Evolutionary conservation across 371 early-diverging fungal genomes (phyloP), one percentile per base, ranked within the genome.

Genomic region (Mortierella sp.): DNA sequence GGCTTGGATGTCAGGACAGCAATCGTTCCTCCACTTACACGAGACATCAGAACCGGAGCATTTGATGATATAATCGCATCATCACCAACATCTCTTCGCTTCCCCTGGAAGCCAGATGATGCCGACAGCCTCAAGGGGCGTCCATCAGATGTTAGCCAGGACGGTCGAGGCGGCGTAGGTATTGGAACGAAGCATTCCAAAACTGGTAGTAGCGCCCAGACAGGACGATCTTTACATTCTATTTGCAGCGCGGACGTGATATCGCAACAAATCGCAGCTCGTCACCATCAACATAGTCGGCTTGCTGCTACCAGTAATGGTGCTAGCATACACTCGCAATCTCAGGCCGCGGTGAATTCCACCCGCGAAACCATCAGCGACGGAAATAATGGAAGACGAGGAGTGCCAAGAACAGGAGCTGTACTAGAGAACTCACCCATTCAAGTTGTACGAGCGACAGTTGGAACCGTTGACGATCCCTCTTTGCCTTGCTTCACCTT

Each of bases 361-460:
- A 63, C 10, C 53, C 58, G 64, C 50, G 74, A 74, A 4, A 68
- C 45, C 22, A 48, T 43, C 16, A 43, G 61, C n/a, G 32, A 36
- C 45, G 62, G 57, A 10, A 24, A 59, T 24, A 24, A 33, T 40
- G 33, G 65, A 32, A 40, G 24, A 3, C 63, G 21, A 43, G 66
- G 65, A 45, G n/a, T 19, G 1, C 19, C 24, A 19, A 48, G 58
- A 21, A 28, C 58, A 48, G n/a, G n/a, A 45, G 67, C 55, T n/a
- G 69, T 74, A 7, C 53, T 79, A 9, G 92, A 91, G 53, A 89
- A 93, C 62, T 93, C 93, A 16, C 93, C 93, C 3, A 91, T 91
- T 74, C 92, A 92, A 65, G 90, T 88, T 62, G 92, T 93, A 45
- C 88, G 93, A 62, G 85, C 91, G 0, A 90, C 89, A 16, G 89